phyloP scores from a whole-genome alignment of 2,329 filamentous ascomycete genomes.

The Epichloe baconii region DNA sequence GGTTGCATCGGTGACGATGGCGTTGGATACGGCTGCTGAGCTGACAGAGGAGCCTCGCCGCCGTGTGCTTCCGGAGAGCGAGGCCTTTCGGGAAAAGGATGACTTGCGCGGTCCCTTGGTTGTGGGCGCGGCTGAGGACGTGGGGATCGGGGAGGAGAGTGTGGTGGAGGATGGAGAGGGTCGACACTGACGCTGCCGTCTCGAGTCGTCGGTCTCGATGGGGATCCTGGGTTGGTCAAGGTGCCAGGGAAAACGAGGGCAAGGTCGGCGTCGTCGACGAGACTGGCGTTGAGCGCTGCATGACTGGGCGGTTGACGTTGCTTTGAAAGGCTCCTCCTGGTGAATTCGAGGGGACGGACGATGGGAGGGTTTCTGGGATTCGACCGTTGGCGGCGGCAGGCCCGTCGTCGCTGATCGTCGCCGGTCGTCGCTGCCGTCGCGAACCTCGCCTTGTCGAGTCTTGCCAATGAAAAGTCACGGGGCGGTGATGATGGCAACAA shows the following conservation, averaged over 20 bases:
- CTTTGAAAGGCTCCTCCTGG: neutral
- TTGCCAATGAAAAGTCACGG: too few species aligned
- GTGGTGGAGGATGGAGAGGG: constrained; percentile 9
- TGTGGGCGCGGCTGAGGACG: neutral
- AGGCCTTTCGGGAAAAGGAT: constrained; percentile 41
- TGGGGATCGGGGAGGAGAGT: constrained; percentile 9
- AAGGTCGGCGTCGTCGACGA: constrained; percentile 21
- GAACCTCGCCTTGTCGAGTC: too few species aligned
- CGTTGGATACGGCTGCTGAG: constrained; percentile 22
- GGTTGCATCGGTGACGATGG: constrained; percentile 30
- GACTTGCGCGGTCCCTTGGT: constrained; percentile 32
- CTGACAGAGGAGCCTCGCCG: constrained; percentile 24
- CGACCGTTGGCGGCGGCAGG: too few species aligned
- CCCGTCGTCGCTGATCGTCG: too few species aligned
- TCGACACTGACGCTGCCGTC: constrained; percentile 15
- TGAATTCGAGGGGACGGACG: too few species aligned
- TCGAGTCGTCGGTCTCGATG: constrained; percentile 23
- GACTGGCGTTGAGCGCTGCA: constrained; percentile 6
- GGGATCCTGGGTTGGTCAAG: constrained; percentile 13
- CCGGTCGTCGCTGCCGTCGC: too few species aligned
- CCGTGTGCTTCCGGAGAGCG: constrained; percentile 34
- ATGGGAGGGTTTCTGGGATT: too few species aligned
- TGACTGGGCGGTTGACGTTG: neutral
- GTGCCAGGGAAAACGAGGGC: constrained; percentile 21
- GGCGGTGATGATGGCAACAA: too few species aligned